Evolutionary conservation across 2,329 filamentous ascomycete species (phyloP).

Genomic region (Fusarium humuli): DNA sequence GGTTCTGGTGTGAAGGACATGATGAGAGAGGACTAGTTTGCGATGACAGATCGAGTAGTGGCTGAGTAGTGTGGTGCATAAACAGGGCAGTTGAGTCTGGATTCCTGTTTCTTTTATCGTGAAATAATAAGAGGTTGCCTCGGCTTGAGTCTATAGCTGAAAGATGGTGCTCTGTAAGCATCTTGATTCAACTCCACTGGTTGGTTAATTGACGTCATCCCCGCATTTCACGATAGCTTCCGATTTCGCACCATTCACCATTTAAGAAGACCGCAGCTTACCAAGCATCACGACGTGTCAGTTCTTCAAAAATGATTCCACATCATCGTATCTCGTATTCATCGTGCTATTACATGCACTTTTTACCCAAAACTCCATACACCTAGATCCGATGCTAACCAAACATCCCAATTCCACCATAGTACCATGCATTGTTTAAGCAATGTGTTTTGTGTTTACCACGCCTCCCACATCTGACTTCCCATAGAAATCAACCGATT

Average conservation of each 20-base stretch:
- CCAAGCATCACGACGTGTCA: not conserved
- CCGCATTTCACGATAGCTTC: slow-evolving; percentile 7
- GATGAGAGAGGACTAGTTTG: slow-evolving; percentile 15
- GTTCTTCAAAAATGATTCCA: slow-evolving; percentile 13
- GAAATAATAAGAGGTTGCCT: not conserved
- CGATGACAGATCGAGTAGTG: not conserved
- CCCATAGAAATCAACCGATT: slow-evolving; percentile 83
- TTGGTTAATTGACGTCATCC: slow-evolving; percentile 24
- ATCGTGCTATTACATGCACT: slow-evolving; percentile 6
- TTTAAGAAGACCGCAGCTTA: not conserved
- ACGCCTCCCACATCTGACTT: slow-evolving; percentile 84
- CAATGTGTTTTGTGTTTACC: slow-evolving; percentile 56
- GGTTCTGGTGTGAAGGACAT: slow-evolving; percentile 39
- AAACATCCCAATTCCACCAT: not conserved
- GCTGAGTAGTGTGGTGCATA: not conserved
- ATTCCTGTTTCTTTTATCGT: slow-evolving; percentile 11
- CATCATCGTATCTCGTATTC: slow-evolving; percentile 20
- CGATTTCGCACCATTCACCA: slow-evolving; percentile 12
- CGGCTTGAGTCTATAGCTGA: not conserved
- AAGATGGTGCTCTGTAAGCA: slow-evolving; percentile 8
- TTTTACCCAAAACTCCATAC: slow-evolving; percentile 18
- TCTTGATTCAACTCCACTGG: not conserved
- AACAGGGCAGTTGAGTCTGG: not conserved
- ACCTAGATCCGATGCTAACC: not conserved
- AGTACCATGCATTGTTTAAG: not conserved